Conservation (phyloP, 2,329 filamentous ascomycete genomes). For the Colletotrichum sp. region DNA sequence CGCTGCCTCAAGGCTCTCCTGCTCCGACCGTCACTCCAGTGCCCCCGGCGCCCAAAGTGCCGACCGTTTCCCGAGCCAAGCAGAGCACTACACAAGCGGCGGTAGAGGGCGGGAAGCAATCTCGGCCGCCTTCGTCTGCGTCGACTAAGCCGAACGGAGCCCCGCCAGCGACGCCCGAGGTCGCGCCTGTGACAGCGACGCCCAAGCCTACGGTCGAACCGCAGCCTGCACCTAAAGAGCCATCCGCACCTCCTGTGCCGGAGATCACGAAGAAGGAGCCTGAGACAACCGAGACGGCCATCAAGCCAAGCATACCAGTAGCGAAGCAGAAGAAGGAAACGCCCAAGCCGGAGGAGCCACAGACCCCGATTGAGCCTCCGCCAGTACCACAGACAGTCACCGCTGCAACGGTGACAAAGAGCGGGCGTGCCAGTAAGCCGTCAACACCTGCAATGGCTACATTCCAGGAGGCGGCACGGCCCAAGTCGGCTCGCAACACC, state of each 20-base stretch:
- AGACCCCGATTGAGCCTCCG: constrained; percentile 31
- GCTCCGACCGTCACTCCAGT: constrained; percentile 46
- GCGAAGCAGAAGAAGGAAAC: constrained; percentile 47
- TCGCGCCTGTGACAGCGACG: constrained; percentile 26
- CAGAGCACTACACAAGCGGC: constrained; percentile 74
- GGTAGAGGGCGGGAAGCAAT: constrained; percentile 55
- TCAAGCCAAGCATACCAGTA: constrained; percentile 27
- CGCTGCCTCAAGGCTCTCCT: constrained; percentile 61
- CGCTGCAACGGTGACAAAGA: constrained; percentile 62
- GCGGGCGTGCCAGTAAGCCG: constrained; percentile 69
- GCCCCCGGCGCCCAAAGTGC: constrained; percentile 3
- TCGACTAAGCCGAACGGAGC: constrained; percentile 63
- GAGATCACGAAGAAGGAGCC: constrained; percentile 25
- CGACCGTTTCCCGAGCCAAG: constrained; percentile 73
- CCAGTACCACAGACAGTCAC: constrained; percentile 50
- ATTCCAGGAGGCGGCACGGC: constrained; percentile 61
- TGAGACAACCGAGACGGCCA: constrained; percentile 27
- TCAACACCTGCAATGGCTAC: constrained; percentile 66
- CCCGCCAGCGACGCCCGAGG: constrained; percentile 41
- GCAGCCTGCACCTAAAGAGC: constrained; percentile 30
- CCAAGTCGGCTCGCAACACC: constrained; percentile 57
- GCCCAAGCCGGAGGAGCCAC: constrained; percentile 39
- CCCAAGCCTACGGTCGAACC: constrained; percentile 1
- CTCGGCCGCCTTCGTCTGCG: constrained; percentile 63
- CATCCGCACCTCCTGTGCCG: constrained; percentile 8